These are phyloP conservation scores for Tetracladium setigerum DNA, from an alignment of 495 filamentous ascomycete species.

Conservation along the genomic window DNA sequence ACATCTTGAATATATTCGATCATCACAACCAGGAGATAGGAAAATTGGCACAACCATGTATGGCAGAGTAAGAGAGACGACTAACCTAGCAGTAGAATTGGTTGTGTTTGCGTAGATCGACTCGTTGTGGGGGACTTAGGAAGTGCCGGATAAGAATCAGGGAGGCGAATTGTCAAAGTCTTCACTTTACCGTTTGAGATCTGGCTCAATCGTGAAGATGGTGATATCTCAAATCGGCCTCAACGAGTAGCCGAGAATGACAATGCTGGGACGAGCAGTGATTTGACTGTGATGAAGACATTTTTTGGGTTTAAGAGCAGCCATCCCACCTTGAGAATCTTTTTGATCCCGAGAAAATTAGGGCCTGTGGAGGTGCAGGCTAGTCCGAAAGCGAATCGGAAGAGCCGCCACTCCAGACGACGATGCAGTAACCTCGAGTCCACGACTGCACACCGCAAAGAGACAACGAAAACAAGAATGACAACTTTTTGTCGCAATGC, in stretches of 20 bases:
- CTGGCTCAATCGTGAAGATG: background rate
- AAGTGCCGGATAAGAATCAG: background rate
- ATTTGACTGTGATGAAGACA: conserved; percentile 1
- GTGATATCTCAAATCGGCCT: background rate
- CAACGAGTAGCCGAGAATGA: background rate
- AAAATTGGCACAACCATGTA: background rate
- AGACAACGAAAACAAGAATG: no score
- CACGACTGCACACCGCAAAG: no score
- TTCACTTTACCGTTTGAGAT: no score
- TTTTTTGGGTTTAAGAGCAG: background rate
- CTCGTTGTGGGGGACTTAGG: background rate
- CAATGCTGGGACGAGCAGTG: background rate
- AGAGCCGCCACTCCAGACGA: no score
- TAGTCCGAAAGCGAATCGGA: no score
- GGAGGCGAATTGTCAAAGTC: background rate
- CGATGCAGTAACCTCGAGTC: no score
- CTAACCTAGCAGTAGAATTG: background rate
- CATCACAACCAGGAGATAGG: conserved; percentile 20
- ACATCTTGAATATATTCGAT: conserved; percentile 27
- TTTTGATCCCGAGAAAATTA: no score
- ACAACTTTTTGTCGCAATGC: no score
- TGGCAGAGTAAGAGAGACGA: background rate
- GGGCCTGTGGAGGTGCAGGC: no score
- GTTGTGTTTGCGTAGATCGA: background rate
- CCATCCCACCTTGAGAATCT: background rate